phyloP scores from a whole-genome alignment of 163 green algal genomes.

The Coccomyxa subellipsoidea region DNA sequence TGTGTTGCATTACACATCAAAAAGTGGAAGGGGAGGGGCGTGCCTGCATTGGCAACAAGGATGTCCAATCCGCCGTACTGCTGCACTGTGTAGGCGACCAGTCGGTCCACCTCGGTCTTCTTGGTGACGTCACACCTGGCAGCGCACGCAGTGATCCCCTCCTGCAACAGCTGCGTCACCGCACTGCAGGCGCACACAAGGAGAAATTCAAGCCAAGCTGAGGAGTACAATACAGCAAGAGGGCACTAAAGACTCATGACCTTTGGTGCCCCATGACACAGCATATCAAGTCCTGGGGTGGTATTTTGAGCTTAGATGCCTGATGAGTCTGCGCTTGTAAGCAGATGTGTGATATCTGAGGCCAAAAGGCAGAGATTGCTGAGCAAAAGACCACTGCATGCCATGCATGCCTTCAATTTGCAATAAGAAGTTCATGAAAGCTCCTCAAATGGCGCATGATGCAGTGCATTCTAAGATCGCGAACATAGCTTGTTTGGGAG shows the following conservation, averaged over 20 bases:
- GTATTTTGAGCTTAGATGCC: too few relatives aligned
- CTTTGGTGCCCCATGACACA: too few relatives aligned
- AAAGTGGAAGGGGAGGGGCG: not conserved
- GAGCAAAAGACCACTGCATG: too few relatives aligned
- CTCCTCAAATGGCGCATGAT: too few relatives aligned
- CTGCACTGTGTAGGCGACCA: not conserved
- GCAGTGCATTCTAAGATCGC: too few relatives aligned
- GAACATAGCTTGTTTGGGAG: too few relatives aligned
- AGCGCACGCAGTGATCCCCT: constrained; percentile 24
- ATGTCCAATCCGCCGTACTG: constrained; percentile 60
- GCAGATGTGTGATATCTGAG: too few relatives aligned
- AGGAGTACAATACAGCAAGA: not conserved
- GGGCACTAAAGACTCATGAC: not conserved
- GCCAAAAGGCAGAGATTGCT: not conserved
- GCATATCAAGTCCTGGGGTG: too few relatives aligned
- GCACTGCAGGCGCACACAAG: constrained; percentile 7
- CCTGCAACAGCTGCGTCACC: constrained; percentile 16
- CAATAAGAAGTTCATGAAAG: too few relatives aligned
- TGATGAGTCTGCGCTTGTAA: too few relatives aligned
- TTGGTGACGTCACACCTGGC: constrained; percentile 58
- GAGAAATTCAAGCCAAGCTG: not conserved
- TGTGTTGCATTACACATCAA: not conserved
- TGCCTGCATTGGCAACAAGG: constrained; percentile 58
- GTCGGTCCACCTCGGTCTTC: constrained; percentile 31
- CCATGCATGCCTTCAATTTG: too few relatives aligned